Evolutionary conservation across 345 rosid species (phyloP).

Genomic region (Brassica carinata): DNA sequence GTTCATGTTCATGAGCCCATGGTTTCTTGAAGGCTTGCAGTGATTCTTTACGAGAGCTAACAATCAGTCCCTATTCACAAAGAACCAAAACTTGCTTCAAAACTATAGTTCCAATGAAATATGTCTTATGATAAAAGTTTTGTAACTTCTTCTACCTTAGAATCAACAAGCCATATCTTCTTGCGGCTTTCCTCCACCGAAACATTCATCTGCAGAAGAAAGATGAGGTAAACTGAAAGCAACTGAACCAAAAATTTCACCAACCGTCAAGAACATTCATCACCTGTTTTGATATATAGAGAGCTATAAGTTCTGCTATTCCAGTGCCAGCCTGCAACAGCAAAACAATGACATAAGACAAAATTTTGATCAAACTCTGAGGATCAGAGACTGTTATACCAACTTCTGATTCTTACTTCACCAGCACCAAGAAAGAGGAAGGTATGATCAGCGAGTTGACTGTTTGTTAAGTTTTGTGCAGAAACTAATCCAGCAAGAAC

Average conservation of each 20-base stretch:
- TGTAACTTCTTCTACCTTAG: slow-evolving; percentile 59
- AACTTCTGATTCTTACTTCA: slow-evolving; percentile 54
- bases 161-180: slow-evolving; percentile 96
- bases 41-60: slow-evolving; percentile 73
- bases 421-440: slow-evolving; percentile 98
- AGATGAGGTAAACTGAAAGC: background rate
- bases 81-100: slow-evolving; percentile 13
- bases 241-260: background rate
- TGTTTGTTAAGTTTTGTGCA: slow-evolving; percentile 68
- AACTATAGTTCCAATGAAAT: background rate
- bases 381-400: background rate
- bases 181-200: slow-evolving; percentile 84
- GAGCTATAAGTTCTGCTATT: slow-evolving; percentile 93
- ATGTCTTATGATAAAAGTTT: background rate
- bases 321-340: slow-evolving; percentile 93
- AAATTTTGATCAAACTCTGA: background rate
- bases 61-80: slow-evolving; percentile 74
- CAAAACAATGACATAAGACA: background rate
- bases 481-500: slow-evolving; percentile 89
- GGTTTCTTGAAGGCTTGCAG: slow-evolving; percentile 96
- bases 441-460: slow-evolving; percentile 67
- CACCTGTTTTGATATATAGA: slow-evolving; percentile 93
- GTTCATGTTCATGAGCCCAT: slow-evolving; percentile 96
- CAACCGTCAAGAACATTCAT: background rate
- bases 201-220: slow-evolving; percentile 54